These are phyloP conservation scores for Coemansia aciculifera DNA, from an alignment of 192 early-diverging fungal species.

Conservation along the genomic window DNA sequence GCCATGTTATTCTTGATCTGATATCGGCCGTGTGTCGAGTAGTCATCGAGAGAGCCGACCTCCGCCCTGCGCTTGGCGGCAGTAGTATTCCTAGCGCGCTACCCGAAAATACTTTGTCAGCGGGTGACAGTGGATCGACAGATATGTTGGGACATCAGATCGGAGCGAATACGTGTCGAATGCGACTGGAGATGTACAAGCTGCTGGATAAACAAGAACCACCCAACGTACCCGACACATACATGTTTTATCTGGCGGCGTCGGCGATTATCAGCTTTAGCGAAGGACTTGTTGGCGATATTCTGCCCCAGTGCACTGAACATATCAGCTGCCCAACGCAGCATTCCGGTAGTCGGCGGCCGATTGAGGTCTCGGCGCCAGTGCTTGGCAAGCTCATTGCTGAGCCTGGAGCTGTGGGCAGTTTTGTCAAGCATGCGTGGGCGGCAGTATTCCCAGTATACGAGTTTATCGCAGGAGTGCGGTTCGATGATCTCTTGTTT, in stretches of 20 bases:
- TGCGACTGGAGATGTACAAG: conserved; percentile 67
- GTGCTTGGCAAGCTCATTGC: conserved; percentile 15
- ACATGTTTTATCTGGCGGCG: conserved; percentile 79
- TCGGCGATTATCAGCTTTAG: conserved; percentile 67
- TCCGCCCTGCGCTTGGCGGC: conserved; percentile 20
- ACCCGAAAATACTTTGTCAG: background rate
- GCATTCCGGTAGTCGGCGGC: background rate
- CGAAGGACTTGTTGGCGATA: conserved; percentile 67
- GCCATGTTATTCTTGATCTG: conserved; percentile 81
- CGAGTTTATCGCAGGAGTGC: conserved; percentile 72
- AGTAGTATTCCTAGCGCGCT: conserved; percentile 21
- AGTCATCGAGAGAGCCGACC: conserved; percentile 70
- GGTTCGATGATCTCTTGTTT: conserved; percentile 86
- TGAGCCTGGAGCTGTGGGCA: conserved; percentile 53
- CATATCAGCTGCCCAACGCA: conserved; percentile 15
- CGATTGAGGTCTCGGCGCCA: background rate
- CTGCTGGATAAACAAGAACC: conserved; percentile 93
- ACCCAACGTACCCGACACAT: conserved; percentile 85
- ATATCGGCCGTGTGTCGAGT: conserved; percentile 72
- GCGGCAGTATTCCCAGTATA: conserved; percentile 74
- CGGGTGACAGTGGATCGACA: background rate
- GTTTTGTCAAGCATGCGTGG: conserved; percentile 82
- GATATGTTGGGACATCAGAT: conserved; percentile 11
- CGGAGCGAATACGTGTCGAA: conserved; percentile 27
- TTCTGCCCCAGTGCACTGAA: conserved; percentile 59